phyloP scores from a whole-genome alignment of 768 basidiomycete genomes.

The Auricularia sp. region DNA sequence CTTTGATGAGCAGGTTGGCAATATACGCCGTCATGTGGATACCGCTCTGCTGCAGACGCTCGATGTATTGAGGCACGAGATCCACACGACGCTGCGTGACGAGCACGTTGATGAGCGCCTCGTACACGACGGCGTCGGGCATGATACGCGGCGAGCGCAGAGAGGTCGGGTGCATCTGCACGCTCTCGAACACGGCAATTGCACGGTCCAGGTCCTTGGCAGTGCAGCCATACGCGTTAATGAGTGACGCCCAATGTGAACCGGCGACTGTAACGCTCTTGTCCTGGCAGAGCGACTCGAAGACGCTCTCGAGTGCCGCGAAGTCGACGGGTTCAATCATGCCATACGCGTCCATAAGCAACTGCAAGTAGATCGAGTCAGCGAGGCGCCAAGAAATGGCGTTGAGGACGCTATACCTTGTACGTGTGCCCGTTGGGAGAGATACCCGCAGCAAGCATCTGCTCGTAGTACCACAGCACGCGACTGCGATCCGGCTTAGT shows the following conservation, averaged over 20 bases:
- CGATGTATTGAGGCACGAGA: conserved; percentile 57
- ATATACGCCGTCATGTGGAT: conserved; percentile 94
- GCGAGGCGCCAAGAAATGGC: neutral
- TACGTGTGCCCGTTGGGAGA: conserved; percentile 85
- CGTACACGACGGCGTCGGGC: conserved; percentile 80
- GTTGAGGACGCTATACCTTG: conserved; percentile 45
- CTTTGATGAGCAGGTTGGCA: conserved; percentile 63
- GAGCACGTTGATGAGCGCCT: conserved; percentile 80
- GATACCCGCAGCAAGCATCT: conserved; percentile 50
- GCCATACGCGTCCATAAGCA: conserved; percentile 85
- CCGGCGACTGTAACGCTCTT: conserved; percentile 38
- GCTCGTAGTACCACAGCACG: conserved; percentile 64
- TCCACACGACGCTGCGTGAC: conserved; percentile 71
- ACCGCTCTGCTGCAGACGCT: conserved; percentile 46
- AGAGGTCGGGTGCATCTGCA: conserved; percentile 44
- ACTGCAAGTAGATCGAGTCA: conserved; percentile 27
- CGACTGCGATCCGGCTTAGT: conserved; percentile 79
- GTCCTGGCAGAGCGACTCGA: conserved; percentile 45
- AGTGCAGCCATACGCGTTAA: conserved; percentile 81
- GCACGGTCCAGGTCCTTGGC: conserved; percentile 69
- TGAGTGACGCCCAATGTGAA: conserved; percentile 72
- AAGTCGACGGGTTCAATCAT: conserved; percentile 75
- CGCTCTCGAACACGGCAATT: conserved; percentile 64
- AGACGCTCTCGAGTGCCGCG: conserved; percentile 58
- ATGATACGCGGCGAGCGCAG: conserved; percentile 21